phyloP scores from a whole-genome alignment of 2,329 filamentous ascomycete species.

The Pseudopyricularia javanii region DNA sequence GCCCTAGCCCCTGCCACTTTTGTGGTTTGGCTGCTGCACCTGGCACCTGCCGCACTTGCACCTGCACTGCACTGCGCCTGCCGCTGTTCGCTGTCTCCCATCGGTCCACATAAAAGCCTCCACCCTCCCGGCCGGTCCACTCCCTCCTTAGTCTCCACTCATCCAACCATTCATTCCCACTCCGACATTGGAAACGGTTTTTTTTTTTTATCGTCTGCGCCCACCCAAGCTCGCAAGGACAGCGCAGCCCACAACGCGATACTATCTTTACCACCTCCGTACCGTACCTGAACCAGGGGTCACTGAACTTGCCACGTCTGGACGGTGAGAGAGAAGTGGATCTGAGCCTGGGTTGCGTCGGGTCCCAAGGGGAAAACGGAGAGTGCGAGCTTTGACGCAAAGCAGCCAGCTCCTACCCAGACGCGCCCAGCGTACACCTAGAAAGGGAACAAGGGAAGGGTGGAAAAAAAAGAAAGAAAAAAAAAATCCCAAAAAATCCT shows the following conservation, averaged over 20 bases:
- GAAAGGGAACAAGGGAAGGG: too few species aligned
- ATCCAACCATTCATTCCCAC: conserved; percentile 1
- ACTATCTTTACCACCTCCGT: background rate
- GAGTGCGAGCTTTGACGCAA: background rate
- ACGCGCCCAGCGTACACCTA: background rate
- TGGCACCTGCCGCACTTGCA: too few species aligned
- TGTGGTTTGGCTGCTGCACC: too few species aligned
- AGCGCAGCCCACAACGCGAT: background rate
- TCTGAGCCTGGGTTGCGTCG: background rate
- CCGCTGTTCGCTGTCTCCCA: conserved; percentile 1
- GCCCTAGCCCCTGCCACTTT: conserved; percentile 1
- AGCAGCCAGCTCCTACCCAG: background rate
- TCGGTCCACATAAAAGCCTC: conserved; percentile 4
- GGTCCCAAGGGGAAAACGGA: background rate
- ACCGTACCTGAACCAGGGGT: background rate
- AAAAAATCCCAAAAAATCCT: conserved; percentile 1
- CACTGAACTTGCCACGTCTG: background rate
- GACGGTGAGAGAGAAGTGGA: background rate
- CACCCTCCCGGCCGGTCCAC: conserved; percentile 4
- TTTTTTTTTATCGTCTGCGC: background rate
- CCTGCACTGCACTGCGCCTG: too few species aligned
- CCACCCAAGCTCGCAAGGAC: background rate
- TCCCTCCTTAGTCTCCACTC: conserved; percentile 2
- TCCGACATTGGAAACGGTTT: background rate
- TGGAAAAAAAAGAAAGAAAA: too few species aligned